Evolutionary conservation across 1,284 basidiomycete species (phyloP), one percentile per base, ranked within the genome.

Genomic region (Tausonia pullulans): DNA sequence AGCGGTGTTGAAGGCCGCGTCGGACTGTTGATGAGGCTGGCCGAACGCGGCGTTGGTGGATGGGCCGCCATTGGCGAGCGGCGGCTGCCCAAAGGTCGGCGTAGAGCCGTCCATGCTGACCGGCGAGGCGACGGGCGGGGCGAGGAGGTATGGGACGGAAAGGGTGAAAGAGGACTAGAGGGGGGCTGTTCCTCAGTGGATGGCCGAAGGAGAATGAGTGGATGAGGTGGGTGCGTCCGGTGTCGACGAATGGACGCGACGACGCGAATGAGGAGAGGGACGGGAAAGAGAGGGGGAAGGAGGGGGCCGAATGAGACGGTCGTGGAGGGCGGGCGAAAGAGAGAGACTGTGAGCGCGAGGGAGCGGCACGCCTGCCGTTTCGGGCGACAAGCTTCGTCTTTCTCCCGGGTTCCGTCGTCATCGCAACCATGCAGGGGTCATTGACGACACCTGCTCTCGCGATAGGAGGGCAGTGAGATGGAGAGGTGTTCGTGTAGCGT

Each of bases 191-290:
- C 14, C 14, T 53, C 14, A 27, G 52, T 8, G 48, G 48, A n/a
- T 10, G 10, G 48, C 10, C 9, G 10, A n/a, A 49, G 48, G 48
- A 49, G 48, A n/a, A n/a, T 9, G n/a, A n/a, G n/a, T 9, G 48
- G n/a, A 49, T 49, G 10, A 49, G 48, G 48, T 9, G 48, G 48
- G 48, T n/a, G 27, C 27, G 27, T 27, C 27, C 27, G 27, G 27
- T 27, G 27, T 27, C 27, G 27, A 49, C 9, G 48, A n/a, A 49
- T n/a, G 48, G 48, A 49, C 48, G 82, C 53, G 83, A 82, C 65
- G 77, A 82, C 70, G 79, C 83, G 66, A 65, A 71, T 58, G 73
- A 70, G 68, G 68, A 67, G 58, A 68, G 77, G 41, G 69, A 72
- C 71, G 67, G 66, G 70, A 64, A 71, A 69, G 69, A 71, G 69